A percentile compares a stretch with the other conserved stretches of the same genome.
Evolutionary conservation across 768 basidiomycete genomes (phyloP).

Genomic region (Boletus edulis): DNA sequence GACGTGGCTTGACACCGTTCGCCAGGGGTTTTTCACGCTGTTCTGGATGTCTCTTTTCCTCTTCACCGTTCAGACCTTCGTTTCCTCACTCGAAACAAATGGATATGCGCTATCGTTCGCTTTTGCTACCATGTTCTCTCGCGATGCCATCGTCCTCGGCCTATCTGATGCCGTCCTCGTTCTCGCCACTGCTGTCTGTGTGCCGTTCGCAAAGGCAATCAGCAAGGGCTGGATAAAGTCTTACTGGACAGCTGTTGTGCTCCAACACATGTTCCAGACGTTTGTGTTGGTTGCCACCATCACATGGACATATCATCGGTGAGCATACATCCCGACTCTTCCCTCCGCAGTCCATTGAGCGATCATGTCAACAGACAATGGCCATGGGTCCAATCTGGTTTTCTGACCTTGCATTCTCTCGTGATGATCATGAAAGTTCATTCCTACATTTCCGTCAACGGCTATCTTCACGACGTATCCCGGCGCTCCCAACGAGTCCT

Average conservation of each 20-base stretch:
- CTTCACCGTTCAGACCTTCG: slow-evolving; percentile 73
- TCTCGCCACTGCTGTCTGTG: slow-evolving; percentile 68
- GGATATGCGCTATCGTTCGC: slow-evolving; percentile 75
- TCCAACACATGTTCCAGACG: slow-evolving; percentile 84
- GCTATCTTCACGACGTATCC: slow-evolving; percentile 62
- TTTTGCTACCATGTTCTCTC: slow-evolving; percentile 86
- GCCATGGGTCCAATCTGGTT: slow-evolving; percentile 98
- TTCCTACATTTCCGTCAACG: slow-evolving; percentile 88
- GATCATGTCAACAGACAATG: slow-evolving; percentile 58
- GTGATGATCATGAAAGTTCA: slow-evolving; percentile 97
- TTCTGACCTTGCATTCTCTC: slow-evolving; percentile 81
- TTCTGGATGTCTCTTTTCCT: slow-evolving; percentile 93
- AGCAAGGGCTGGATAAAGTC: slow-evolving; percentile 80
- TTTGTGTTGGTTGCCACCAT: slow-evolving; percentile 69
- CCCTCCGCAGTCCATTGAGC: background rate
- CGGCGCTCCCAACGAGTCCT: slow-evolving; percentile 46
- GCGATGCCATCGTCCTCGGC: slow-evolving; percentile 79
- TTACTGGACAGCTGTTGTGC: slow-evolving; percentile 65
- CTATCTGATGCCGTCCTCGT: slow-evolving; percentile 84
- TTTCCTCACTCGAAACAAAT: slow-evolving; percentile 70
- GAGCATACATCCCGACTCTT: slow-evolving; percentile 12
- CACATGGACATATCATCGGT: slow-evolving; percentile 90
- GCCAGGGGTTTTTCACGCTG: slow-evolving; percentile 87
- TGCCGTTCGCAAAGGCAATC: slow-evolving; percentile 79
- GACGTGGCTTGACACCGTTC: slow-evolving; percentile 3